Percentiles rank a stretch among this genome's conserved stretches.
phyloP scores from a whole-genome alignment of 257 asterid species.

The Solanum virginianum region DNA sequence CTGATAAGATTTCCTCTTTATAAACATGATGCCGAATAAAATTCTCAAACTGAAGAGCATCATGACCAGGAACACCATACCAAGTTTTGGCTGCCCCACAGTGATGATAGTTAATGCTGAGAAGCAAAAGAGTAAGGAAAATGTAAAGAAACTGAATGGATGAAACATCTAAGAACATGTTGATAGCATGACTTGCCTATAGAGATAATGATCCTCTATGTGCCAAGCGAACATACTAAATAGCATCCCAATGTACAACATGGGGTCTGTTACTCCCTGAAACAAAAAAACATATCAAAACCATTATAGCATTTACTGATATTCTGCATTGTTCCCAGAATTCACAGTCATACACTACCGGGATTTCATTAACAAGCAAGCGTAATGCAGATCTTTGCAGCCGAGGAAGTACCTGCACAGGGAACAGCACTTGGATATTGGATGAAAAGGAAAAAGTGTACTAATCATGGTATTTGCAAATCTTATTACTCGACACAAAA shows the following conservation, averaged over 20 bases:
- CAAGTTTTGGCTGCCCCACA: constrained; percentile 45
- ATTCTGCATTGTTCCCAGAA: background rate
- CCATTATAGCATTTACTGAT: background rate
- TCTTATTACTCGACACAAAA: background rate
- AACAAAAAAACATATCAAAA: background rate
- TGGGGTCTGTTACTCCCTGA: constrained; percentile 39
- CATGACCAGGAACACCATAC: constrained; percentile 35
- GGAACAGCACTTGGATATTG: background rate
- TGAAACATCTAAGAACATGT: background rate
- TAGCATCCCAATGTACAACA: constrained; percentile 36
- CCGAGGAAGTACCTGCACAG: constrained; percentile 15
- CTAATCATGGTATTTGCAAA: background rate
- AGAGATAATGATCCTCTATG: constrained; percentile 36
- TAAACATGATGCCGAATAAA: constrained; percentile 6
- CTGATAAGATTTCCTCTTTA: constrained; percentile 7
- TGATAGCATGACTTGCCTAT: constrained; percentile 14
- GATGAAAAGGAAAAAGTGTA: background rate
- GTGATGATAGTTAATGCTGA: constrained; percentile 36
- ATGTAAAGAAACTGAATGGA: background rate
- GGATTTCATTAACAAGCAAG: constrained; percentile 18
- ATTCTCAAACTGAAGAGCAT: constrained; percentile 21
- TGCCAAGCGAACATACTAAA: constrained; percentile 51
- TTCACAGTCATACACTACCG: constrained; percentile 8
- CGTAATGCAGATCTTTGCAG: constrained; percentile 18
- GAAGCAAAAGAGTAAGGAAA: background rate